Base-by-base conservation (phyloP, 1,284 basidiomycete species). In the Austroboletus novae-zelandiae region DNA sequence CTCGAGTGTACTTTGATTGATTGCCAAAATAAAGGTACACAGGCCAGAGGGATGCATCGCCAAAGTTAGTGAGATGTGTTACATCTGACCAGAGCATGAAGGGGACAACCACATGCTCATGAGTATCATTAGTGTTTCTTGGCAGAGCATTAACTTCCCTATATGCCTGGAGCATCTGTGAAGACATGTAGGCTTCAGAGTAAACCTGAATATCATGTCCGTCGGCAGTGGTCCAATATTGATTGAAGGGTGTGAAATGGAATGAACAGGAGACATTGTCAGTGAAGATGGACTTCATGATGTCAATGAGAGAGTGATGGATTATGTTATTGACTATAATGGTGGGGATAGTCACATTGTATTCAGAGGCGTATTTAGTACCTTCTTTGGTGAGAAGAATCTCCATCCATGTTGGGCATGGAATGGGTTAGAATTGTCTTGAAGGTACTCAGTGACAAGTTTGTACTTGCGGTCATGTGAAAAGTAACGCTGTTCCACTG, bases 21-120 rank as follows among this genome's bases (percentile, higher is more conserved):
- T 65, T 67, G 0, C 64, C 60, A n/a, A 68, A 59, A 27, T 36
- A 68, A 0, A 67, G 20, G 13, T 70, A 70, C 0, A 66, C 25
- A 0, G 64, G 69, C 69, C 68, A 70, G 0, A 68, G 48, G 0
- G 57, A 57, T 5, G 57, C 52, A 25, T 60, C 41, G 0, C 68
- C 63, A 36, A 67, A 68, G 14, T 57, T 59, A 3, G 63, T 46
- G 0, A 68, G 58, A 15, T 66, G 60, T 1, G 59, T 67, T 0
- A 56, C 39, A 47, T 72, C 66, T 0, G 68, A 72, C 59, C 64
- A 68, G 1, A 70, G 43, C 61, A 70, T 66, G 1, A 69, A 29
- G 0, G 57, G 56, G 1, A 52, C 51, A 10, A 70, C 47, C 0
- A 62, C 56, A 1, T 51, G 51, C 31, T 68, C 57, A 50, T 55